Evolutionary conservation across 2,329 filamentous ascomycete genomes (phyloP), one percentile per base, ranked within the genome.

Genomic region (Cladosporium oxysporum): DNA sequence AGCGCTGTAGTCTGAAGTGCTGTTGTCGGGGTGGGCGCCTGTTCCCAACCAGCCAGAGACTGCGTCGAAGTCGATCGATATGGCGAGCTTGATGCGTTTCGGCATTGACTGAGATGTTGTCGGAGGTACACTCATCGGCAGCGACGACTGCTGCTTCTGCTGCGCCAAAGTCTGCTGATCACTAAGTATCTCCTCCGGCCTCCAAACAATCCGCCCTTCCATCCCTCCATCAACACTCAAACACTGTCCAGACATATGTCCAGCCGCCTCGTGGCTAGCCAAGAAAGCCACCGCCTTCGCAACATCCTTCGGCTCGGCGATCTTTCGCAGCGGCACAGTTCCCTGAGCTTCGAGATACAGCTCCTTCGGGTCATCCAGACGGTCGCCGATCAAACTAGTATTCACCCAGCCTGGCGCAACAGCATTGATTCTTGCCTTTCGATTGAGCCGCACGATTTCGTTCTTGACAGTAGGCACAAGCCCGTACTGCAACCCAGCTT

Each of bases 1-100:
- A 3, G 82, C 76, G 21, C 80, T 83, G 72, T 85, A 86, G 73
- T 88, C 85, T 21, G 85, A 79, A 14, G 87, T 81, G 58, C 80
- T 82, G 71, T 87, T 87, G 62, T 81, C 80, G 4, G 82, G 79
- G 63, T 81, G 79, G 33, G 79, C 77, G 62, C 84, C 85, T 5
- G 86, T 88, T 18, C 86, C 86, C 3, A 88, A 79, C 79, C 84
- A 88, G 60, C 85, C 85, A 0, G 84, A 85, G 2, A 88, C 81
- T 14, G 85, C 86, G 67, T 88, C 86, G 65, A 87, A 84, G 71
- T 87, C 85, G 6, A 82, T 74, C 2, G 79, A 80, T 18, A 79
- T 69, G 37, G 78, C 73, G 37, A 82, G 73, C 58, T 79, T 80
- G 70, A 82, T 77, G 10, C 71, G 71, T 31, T 57, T 69, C 14